phyloP scores from a whole-genome alignment of 495 filamentous ascomycete genomes.

The Pyrenula massariospora region DNA sequence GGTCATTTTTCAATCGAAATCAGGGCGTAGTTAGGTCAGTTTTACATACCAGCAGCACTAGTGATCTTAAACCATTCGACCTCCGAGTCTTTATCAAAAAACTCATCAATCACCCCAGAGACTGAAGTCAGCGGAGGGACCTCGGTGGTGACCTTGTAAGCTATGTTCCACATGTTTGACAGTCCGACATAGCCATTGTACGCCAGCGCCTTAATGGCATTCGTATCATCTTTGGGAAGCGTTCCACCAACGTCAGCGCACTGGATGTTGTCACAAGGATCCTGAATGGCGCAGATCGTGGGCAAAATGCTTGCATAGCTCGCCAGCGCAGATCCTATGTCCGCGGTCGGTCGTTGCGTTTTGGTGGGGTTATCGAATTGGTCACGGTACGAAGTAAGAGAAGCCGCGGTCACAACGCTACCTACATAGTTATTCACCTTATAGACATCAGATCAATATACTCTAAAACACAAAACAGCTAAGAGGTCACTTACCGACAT shows the following conservation, averaged over 20 bases:
- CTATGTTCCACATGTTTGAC: background rate
- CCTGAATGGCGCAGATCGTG: background rate
- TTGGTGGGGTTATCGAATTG: background rate
- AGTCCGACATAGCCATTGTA: background rate
- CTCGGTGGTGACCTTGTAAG: background rate
- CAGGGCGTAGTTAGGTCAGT: too few species aligned
- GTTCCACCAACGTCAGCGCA: background rate
- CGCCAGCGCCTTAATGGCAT: background rate
- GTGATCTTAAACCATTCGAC: background rate
- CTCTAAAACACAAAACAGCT: too few species aligned
- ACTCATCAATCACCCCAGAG: background rate
- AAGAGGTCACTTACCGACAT: too few species aligned
- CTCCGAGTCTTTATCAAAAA: background rate
- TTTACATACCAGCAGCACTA: background rate
- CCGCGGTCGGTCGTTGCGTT: background rate
- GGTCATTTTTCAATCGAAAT: too few species aligned
- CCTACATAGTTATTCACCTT: too few species aligned
- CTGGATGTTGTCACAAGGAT: background rate
- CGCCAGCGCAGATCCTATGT: background rate
- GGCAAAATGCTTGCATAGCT: background rate
- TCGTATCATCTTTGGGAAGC: background rate
- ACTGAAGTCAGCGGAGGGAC: background rate
- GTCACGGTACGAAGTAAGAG: background rate
- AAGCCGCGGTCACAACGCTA: background rate
- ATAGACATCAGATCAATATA: too few species aligned